These are phyloP conservation scores for Draba incana DNA, from an alignment of 345 rosid genomes.

Conservation along the genomic window DNA sequence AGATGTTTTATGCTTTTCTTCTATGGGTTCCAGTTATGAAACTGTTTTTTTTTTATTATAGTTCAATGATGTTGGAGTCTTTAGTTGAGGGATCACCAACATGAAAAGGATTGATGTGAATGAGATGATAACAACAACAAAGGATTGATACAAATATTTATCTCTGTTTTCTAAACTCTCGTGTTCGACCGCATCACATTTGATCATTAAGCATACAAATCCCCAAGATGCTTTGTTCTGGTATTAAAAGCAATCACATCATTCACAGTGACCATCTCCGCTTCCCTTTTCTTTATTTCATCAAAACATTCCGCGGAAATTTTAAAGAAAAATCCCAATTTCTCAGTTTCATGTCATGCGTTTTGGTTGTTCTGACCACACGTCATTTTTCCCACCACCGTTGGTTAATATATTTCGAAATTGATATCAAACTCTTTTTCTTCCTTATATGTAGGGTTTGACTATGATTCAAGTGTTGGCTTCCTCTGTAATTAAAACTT, in stretches of 20 bases:
- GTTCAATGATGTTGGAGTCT: too few species aligned
- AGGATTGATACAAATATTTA: too few species aligned
- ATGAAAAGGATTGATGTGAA: too few species aligned
- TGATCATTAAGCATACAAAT: conserved; percentile 1
- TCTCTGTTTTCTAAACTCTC: neutral
- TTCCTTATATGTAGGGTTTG: conserved; percentile 15
- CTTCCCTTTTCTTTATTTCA: neutral
- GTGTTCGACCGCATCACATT: conserved; percentile 16
- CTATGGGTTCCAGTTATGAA: too few species aligned
- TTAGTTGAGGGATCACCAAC: too few species aligned
- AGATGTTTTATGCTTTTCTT: too few species aligned
- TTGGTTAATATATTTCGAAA: conserved; percentile 13
- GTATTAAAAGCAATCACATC: conserved; percentile 23
- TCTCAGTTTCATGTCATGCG: neutral
- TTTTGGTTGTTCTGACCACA: neutral
- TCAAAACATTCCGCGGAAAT: neutral
- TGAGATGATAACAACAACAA: too few species aligned
- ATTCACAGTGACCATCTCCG: neutral
- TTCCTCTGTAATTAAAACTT: conserved; percentile 7
- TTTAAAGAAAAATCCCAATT: conserved; percentile 1
- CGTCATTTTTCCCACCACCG: neutral
- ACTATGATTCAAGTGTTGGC: conserved; percentile 5
- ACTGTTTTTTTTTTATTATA: too few species aligned
- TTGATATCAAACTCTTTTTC: conserved; percentile 9
- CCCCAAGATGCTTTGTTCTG: conserved; percentile 36